Evolutionary conservation across 2,329 filamentous ascomycete genomes (phyloP), one percentile per base, ranked within the genome.

Genomic region (Venturia aucupariae): DNA sequence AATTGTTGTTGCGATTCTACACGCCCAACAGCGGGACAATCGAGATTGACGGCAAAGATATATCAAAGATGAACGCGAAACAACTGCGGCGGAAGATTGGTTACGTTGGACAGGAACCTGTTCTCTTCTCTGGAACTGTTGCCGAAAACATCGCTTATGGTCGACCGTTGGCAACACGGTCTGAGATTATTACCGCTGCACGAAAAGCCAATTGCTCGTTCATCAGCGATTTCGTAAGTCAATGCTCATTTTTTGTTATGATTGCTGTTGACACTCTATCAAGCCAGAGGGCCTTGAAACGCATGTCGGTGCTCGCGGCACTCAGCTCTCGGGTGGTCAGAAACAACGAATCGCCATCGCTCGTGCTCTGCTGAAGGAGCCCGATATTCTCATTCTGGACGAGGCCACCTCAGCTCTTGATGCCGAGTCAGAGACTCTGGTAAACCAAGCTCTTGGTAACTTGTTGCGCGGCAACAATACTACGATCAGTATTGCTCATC

Each of bases 301-400:
- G 0, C 89, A 90, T 68, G 94, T 96, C 38, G 95, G 95, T 63
- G 89, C 93, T 19, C 85, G 94, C 68, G 94, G 94, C 41, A 92
- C 93, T 1, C 93, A 97, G 75, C 83, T 99, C 0, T 97, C 92
- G 10, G 94, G 94, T 62, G 94, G 94, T 0, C 94, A 99, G 76
- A 97, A 97, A 78, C 94, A 99, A 76, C 88, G 94, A 68, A 97
- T 99, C 71, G 94, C 94, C 44, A 99, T 99, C 74, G 94, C 94
- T 5, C 86, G 95, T 64, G 94, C 94, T 15, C 82, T 99, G 35
- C 86, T 99, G 70, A 97, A 97, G 76, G 86, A 97, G 67, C 95
- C 95, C 0, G 94, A 99, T 77, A 97, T 99, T 67, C 80, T 99
- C 35, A 96, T 99, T 66, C 84, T 99, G 0, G 94, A 99, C 72